A percentile compares a stretch with the other conserved stretches of the same genome.
Conservation (phyloP, 2,329 filamentous ascomycete species). For the Stagonosporopsis rhizophila region DNA sequence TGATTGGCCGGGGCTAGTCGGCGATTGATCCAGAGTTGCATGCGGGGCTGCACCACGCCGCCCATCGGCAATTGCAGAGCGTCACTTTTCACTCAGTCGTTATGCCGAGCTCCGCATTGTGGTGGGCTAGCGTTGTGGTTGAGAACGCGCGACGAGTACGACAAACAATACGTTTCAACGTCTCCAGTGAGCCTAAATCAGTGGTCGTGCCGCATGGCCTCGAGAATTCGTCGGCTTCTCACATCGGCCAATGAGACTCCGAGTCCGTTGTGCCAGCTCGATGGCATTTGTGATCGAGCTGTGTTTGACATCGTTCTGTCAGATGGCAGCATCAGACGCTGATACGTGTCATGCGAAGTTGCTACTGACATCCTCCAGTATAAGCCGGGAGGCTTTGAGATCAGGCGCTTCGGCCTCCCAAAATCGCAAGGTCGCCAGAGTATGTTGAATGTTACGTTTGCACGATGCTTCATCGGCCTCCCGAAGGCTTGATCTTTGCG, state of each 20-base stretch:
- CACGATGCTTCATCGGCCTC: slow-evolving; percentile 5
- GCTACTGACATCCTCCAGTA: slow-evolving; percentile 4
- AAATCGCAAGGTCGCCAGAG: slow-evolving; percentile 21
- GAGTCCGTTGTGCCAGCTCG: no score
- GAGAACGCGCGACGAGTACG: no score
- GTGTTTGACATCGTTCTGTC: no score
- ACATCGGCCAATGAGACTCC: no score
- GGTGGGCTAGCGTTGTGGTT: no score
- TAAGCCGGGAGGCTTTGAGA: slow-evolving; percentile 11
- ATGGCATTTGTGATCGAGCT: no score
- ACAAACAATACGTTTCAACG: no score
- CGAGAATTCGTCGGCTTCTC: no score
- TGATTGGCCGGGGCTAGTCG: slow-evolving; percentile 12
- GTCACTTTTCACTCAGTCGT: neutral
- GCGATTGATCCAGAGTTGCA: neutral
- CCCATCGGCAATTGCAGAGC: slow-evolving; percentile 3
- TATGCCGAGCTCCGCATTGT: neutral
- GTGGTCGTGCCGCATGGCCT: no score
- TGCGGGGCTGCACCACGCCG: neutral
- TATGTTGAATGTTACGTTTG: slow-evolving; percentile 10
- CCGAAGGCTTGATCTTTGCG: slow-evolving; percentile 23
- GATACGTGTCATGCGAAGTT: neutral
- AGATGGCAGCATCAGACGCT: neutral
- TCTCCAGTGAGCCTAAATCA: no score
- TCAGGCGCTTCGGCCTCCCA: slow-evolving; percentile 30